Evolutionary conservation across 2,329 filamentous ascomycete genomes (phyloP), one percentile per base, ranked within the genome.

Genomic region (Epichloe hybrida): DNA sequence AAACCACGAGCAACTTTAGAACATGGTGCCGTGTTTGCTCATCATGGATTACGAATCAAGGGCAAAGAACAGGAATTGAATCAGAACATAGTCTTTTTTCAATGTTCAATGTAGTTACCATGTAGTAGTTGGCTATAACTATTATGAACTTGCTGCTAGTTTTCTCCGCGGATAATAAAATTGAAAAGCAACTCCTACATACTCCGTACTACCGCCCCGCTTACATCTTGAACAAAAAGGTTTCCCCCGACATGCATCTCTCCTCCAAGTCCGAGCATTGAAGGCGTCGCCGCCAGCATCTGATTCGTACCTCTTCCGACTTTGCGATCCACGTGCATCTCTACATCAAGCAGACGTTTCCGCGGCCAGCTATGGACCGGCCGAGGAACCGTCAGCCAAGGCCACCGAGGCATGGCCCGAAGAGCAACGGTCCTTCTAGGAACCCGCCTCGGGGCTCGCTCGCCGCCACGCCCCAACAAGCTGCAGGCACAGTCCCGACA

Each of bases 401-500:
- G 1, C 55, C 61, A 5, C 23, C 50, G 11, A 41, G 46, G 13
- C 46, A 43, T 17, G 46, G 45, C 36, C 15, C 35, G 4, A 54
- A 50, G 27, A 45, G 46, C 43, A 39, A 41, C 17, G 3, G 9
- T 12, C 35, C 11, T 11, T 21, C 34, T 12, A 27, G 51, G 48
- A 53, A 52, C 35, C 51, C 56, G 31, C 43, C 52, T 39, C 51
- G 53, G 17, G 39, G 57, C 17, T 55, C 58, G n/a, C 55, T 62
- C n/a, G 58, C 58, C 27, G 66, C 63, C 35, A 62, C 64, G 2
- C 36, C 15, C 15, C 65, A 66, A 23, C 66, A 68, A 54, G 61
- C 59, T 12, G 54, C 64, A n/a, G 62, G 64, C 21, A 62, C 62
- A 17, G 72, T 79, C 9, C 76, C 76, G 1, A 72, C 64, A 4